Evolutionary conservation across 208 protist genomes (phyloP), one percentile per base, ranked within the genome.

Genomic region (Herpetomonas tarakana): DNA sequence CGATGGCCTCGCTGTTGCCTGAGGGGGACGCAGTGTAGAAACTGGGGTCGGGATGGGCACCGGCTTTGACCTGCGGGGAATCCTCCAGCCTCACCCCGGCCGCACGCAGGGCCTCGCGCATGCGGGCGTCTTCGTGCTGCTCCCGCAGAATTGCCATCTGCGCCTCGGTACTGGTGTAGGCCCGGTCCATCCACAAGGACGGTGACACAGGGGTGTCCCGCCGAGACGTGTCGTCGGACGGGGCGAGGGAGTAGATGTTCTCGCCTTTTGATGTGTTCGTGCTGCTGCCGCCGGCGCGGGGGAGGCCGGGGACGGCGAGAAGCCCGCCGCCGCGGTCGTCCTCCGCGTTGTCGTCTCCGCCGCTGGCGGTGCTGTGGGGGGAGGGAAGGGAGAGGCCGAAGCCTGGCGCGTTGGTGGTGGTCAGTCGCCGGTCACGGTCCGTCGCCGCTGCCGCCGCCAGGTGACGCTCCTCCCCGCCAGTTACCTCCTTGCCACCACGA

Each of bases 151-250:
- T 24, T 38, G 41, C 29, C 45, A 57, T 68, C 44, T 54, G 62
- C 57, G 27, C 52, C 35, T 68, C 62, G 18, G 58, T 58, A 58
- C 46, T 59, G 7, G 58, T 76, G 70, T 59, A 71, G 27, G 70
- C 58, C 29, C 58, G 41, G 51, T 55, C 55, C 50, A 68, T 53
- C 51, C 12, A n/a, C 24, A 7, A 14, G 22, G 24, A 24, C 4
- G 47, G 4, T 3, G 39, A 19, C 22, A 35, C 39, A 4, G 51
- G 16, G 22, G 31, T 61, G 0, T 24, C 52, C 25, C 16, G 35
- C 35, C 35, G 35, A 6, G 35, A 41, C 9, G 35, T 41, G 6
- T 41, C 35, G 14, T 14, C 35, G 14, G 35, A 41, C 9, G 35
- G 35, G 9, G 14, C 35, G 14, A 41, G 35, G 35, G 35, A 41